Percentiles rank a stretch among this genome's conserved stretches.
phyloP scores from a whole-genome alignment of 1,284 basidiomycete genomes.

The Farysia itapuensis region DNA sequence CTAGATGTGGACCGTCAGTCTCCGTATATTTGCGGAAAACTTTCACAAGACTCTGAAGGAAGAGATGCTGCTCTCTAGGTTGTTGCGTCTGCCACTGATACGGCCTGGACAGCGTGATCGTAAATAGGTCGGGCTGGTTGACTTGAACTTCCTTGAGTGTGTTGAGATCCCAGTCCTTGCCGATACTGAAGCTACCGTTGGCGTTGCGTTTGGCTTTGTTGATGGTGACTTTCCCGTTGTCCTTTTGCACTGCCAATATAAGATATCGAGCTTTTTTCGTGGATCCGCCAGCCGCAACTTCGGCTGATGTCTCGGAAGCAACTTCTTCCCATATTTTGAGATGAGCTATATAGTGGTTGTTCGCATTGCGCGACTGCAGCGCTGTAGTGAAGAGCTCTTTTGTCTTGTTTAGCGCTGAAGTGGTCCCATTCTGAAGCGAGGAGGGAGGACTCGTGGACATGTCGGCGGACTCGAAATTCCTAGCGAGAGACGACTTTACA shows the following conservation, averaged over 20 bases:
- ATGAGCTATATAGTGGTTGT: constrained; percentile 55
- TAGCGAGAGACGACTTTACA: too few relatives aligned
- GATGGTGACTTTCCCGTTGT: constrained; percentile 48
- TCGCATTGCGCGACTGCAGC: constrained; percentile 40
- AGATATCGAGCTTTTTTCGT: constrained; percentile 55
- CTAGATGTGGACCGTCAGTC: constrained; percentile 25
- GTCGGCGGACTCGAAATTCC: too few relatives aligned
- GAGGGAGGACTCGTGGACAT: constrained; percentile 18
- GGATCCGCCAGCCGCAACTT: neutral
- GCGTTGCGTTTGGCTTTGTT: constrained; percentile 94
- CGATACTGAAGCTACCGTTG: constrained; percentile 92
- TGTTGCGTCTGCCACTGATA: constrained; percentile 56
- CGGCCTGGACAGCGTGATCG: constrained; percentile 46
- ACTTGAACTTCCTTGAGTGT: constrained; percentile 81
- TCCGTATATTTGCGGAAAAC: constrained; percentile 51
- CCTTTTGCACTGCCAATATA: constrained; percentile 47
- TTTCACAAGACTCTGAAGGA: constrained; percentile 45
- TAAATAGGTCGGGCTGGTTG: constrained; percentile 58
- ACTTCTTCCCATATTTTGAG: constrained; percentile 56
- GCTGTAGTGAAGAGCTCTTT: constrained; percentile 53
- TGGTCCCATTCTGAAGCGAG: constrained; percentile 9
- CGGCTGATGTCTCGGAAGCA: constrained; percentile 15
- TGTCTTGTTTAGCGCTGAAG: constrained; percentile 21
- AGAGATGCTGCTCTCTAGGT: constrained; percentile 45
- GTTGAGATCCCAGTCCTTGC: constrained; percentile 89